Evolutionary conservation across 257 asterid species (phyloP), one percentile per base, ranked within the genome.

Genomic region (Paraleonurus japonicus): DNA sequence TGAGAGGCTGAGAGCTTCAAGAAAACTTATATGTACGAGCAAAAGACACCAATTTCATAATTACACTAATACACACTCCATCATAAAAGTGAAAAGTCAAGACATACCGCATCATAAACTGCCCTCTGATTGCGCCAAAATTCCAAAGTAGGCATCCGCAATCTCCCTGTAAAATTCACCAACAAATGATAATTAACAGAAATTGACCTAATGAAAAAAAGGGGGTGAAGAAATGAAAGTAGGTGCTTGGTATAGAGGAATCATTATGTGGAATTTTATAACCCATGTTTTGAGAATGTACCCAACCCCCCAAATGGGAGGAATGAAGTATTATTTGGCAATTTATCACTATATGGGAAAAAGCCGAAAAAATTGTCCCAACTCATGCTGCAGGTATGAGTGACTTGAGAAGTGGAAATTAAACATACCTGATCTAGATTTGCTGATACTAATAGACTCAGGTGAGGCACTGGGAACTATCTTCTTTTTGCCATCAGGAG

Each of bases 81-180:
- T 32, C 58, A 9, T 19, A 53, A 37, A 65, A 61, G 47, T 39
- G 76, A 33, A 8, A 71, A 32, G 28, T 58, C 50, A 61, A 58
- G 65, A 78, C 92, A 32, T 66, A 88, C 95, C 88, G 35, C 81
- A 53, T 76, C 74, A 78, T 87, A 90, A 71, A 87, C 43, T 27
- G 86, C 89, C 67, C 70, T 84, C 77, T 90, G 87, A 69, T 88
- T 90, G 79, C 90, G 87, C 97, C 97, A 90, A 71, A 76, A 90
- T 68, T 81, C 90, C 84, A 90, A 79, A 22, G 68, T 62, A 55
- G 92, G 97, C 73, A 81, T 78, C 78, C 84, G 85, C 81, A 85
- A 65, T 79, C 97, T 89, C 75, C 97, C 96, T 88, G 85, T 67
- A 81, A 58, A 64, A 61, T 64, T 35, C 70, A 71, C 13, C 47